These are phyloP conservation scores for Fistulinella prunicolor DNA, from an alignment of 768 basidiomycete genomes.

Conservation along the genomic window DNA sequence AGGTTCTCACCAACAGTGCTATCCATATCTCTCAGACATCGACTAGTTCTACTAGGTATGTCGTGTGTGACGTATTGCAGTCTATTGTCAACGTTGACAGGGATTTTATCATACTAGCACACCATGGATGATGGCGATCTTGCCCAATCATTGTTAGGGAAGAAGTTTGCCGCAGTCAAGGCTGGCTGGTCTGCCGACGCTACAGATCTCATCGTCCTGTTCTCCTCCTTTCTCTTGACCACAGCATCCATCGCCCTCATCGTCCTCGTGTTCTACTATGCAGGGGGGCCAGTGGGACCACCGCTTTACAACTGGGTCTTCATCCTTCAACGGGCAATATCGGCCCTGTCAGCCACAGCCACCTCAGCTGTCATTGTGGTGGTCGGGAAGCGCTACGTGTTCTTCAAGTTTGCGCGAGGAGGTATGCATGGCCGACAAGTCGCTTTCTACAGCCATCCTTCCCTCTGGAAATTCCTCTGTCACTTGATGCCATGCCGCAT, in stretches of 20 bases:
- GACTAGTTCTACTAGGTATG: too few species aligned
- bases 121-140: neutral
- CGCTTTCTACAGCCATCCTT: constrained; percentile 1
- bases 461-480: neutral
- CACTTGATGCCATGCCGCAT: neutral
- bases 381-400: constrained; percentile 3
- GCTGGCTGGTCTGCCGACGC: neutral
- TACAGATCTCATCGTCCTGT: neutral
- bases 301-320: too few species aligned
- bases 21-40: too few species aligned
- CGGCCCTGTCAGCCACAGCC: neutral
- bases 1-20: too few species aligned
- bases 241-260: neutral
- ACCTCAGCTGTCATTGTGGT: constrained; percentile 4
- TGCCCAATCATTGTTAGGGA: neutral
- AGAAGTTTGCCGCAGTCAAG: neutral
- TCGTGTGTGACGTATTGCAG: too few species aligned
- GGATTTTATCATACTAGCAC: too few species aligned
- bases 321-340: neutral
- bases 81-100: too few species aligned
- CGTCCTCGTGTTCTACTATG: neutral
- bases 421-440: constrained; percentile 2
- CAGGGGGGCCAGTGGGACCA: neutral
- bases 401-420: neutral
- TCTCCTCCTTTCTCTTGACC: neutral